Evolutionary conservation across 495 filamentous ascomycete species (phyloP).

Genomic region (Talaromyces borbonicus): DNA sequence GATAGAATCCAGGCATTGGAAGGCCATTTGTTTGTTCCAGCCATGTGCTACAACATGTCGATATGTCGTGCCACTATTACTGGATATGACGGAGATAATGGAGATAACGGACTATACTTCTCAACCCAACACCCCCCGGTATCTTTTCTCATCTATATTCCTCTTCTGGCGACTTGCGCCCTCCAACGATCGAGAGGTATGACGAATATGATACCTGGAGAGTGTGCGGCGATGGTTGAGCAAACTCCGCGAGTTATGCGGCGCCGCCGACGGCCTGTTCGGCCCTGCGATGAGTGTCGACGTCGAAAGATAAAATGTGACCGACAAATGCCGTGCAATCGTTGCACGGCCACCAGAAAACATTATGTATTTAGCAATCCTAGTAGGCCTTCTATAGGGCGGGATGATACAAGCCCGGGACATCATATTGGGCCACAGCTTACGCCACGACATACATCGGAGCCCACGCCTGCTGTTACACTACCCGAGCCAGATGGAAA

Average conservation of each 20-base stretch:
- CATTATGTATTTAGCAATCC: background rate
- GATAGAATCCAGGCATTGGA: too few species aligned
- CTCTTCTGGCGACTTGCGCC: too few species aligned
- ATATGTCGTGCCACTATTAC: too few species aligned
- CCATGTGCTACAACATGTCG: too few species aligned
- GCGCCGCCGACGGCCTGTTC: background rate
- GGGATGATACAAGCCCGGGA: background rate
- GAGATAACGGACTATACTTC: too few species aligned
- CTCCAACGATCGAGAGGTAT: too few species aligned
- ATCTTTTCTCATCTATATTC: too few species aligned
- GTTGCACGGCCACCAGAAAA: background rate
- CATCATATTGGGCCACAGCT: background rate
- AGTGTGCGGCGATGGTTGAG: background rate
- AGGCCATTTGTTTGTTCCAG: too few species aligned
- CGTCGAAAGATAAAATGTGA: background rate
- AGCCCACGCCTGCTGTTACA: background rate
- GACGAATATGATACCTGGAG: too few species aligned
- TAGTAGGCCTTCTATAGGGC: background rate
- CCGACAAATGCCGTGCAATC: constrained; percentile 1
- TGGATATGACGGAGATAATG: too few species aligned
- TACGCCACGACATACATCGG: background rate
- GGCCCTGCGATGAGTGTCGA: background rate
- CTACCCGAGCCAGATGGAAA: background rate
- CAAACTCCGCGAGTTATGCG: background rate
- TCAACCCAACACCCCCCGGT: too few species aligned